Percentiles rank a stretch among this genome's conserved stretches.
Evolutionary conservation across 805 yeast species (phyloP).

Genomic region (Yamadazyma kitorensis): DNA sequence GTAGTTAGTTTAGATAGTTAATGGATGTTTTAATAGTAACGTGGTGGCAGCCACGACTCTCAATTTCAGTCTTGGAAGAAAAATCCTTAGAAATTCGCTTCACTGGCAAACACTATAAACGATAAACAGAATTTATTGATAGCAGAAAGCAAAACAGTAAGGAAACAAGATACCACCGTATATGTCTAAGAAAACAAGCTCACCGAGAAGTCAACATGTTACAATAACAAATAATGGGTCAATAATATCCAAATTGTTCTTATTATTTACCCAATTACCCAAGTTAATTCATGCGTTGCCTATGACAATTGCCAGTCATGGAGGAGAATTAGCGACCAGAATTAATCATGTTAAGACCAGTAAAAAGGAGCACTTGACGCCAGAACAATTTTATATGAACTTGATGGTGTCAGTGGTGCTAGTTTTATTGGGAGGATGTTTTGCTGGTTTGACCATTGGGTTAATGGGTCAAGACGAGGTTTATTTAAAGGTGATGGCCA

Average conservation of each 20-base stretch:
- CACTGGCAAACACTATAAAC: too few relatives aligned
- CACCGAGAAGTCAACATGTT: constrained; percentile 32
- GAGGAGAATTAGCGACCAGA: too few relatives aligned
- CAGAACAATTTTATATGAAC: constrained; percentile 45
- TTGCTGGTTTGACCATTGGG: constrained; percentile 92
- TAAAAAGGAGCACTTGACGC: constrained; percentile 21
- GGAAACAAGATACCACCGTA: too few relatives aligned
- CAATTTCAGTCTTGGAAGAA: too few relatives aligned
- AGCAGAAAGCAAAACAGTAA: too few relatives aligned
- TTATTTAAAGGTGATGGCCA: constrained; percentile 82
- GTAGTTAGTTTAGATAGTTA: too few relatives aligned
- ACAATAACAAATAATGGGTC: constrained; percentile 18
- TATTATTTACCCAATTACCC: constrained; percentile 31
- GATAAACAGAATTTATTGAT: too few relatives aligned
- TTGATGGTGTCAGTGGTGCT: constrained; percentile 53
- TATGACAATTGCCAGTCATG: constrained; percentile 13
- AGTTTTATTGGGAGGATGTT: constrained; percentile 81
- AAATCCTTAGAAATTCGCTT: too few relatives aligned
- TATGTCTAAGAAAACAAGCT: constrained; percentile 12
- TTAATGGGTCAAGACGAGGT: constrained; percentile 98
- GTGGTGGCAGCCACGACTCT: too few relatives aligned
- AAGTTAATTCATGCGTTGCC: constrained; percentile 37
- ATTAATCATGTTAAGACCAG: constrained; percentile 12
- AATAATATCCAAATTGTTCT: constrained; percentile 26
- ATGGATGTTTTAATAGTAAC: too few relatives aligned